Conservation (phyloP, 495 filamentous ascomycete genomes). For the Lasiosphaeria ovina region DNA sequence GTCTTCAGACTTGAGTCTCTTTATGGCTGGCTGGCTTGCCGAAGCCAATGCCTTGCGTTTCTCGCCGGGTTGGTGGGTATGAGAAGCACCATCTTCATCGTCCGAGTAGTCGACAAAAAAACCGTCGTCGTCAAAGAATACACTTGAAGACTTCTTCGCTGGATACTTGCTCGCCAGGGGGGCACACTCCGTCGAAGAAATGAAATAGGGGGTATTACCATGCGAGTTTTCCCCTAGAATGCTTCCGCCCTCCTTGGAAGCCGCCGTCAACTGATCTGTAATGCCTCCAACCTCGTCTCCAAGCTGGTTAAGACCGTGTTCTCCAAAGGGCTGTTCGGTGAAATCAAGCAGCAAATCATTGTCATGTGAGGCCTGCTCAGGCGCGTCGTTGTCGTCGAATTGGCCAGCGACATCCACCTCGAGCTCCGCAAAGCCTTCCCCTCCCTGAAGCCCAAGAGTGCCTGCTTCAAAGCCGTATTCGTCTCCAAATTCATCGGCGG, state of each 20-base stretch:
- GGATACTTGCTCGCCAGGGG: neutral
- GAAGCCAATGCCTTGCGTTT: slow-evolving; percentile 5
- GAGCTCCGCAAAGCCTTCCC: neutral
- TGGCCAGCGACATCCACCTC: neutral
- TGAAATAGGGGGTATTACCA: slow-evolving; percentile 26
- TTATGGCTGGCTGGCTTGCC: neutral
- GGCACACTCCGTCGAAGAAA: slow-evolving; percentile 7
- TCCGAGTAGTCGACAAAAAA: slow-evolving; percentile 32
- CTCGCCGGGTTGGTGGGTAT: neutral
- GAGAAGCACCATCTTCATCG: slow-evolving; percentile 24
- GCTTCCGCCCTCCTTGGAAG: slow-evolving; percentile 1
- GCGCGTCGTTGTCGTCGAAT: neutral
- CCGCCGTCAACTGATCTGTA: slow-evolving; percentile 3
- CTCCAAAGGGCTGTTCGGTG: slow-evolving; percentile 1
- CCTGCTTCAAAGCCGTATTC: too few relatives aligned
- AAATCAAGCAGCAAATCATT: slow-evolving; percentile 4
- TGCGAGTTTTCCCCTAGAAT: slow-evolving; percentile 16
- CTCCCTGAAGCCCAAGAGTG: neutral
- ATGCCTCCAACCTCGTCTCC: slow-evolving; percentile 1
- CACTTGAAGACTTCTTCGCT: neutral
- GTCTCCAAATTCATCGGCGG: too few relatives aligned
- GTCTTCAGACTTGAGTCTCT: neutral
- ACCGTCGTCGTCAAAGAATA: neutral
- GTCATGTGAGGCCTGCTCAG: slow-evolving; percentile 5
- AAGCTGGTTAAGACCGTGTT: neutral